Evolutionary conservation across 2,329 filamentous ascomycete species (phyloP).

Genomic region (Hymenoscyphus fructigenus): DNA sequence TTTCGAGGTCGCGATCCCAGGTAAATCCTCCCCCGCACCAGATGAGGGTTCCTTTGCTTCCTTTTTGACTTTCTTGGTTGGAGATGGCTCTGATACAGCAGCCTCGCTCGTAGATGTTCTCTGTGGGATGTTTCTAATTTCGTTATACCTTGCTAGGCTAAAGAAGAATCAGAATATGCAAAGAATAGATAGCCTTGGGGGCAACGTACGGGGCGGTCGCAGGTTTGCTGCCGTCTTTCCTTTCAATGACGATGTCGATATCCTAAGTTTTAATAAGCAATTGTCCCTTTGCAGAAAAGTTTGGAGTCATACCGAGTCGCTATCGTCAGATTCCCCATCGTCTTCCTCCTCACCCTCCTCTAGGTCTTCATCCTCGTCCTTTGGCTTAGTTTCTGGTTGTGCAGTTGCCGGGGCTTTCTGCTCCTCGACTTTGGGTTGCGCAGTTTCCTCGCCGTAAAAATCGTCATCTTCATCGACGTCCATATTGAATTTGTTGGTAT

Average conservation of each 20-base stretch:
- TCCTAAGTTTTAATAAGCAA: constrained; percentile 45
- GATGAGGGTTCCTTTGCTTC: constrained; percentile 37
- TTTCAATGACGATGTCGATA: constrained; percentile 67
- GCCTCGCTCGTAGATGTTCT: constrained; percentile 54
- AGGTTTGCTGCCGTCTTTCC: constrained; percentile 62
- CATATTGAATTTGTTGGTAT: constrained; percentile 44
- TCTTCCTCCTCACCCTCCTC: constrained; percentile 66
- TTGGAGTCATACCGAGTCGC: constrained; percentile 47
- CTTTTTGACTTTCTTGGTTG: constrained; percentile 48
- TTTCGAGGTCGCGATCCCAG: constrained; percentile 74
- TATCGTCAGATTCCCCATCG: constrained; percentile 56
- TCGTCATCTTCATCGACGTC: constrained; percentile 69
- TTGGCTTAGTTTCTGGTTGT: constrained; percentile 34
- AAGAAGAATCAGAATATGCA: constrained; percentile 19
- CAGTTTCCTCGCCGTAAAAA: constrained; percentile 61
- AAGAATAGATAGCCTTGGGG: background rate
- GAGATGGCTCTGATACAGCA: constrained; percentile 40
- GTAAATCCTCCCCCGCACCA: constrained; percentile 48
- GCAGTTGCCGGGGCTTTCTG: constrained; percentile 27
- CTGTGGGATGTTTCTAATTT: constrained; percentile 65
- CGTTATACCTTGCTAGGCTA: constrained; percentile 62
- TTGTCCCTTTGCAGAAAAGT: background rate
- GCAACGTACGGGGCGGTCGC: constrained; percentile 55
- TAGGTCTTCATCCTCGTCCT: constrained; percentile 51
- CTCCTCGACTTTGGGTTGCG: constrained; percentile 28